These are phyloP conservation scores for Fraxinus quadrangulata DNA, from an alignment of 257 asterid genomes.

Conservation along the genomic window DNA sequence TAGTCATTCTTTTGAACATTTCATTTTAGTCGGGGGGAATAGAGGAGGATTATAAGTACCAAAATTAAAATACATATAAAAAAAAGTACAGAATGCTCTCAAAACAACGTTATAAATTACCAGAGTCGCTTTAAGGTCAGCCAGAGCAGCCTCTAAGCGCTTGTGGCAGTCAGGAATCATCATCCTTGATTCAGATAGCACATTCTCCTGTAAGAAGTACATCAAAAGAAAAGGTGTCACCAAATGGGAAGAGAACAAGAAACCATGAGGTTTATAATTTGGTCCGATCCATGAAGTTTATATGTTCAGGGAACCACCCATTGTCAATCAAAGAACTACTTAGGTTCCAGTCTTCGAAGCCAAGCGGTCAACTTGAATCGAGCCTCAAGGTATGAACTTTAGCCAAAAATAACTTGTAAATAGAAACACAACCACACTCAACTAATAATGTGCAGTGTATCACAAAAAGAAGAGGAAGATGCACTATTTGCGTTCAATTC, in stretches of 20 bases:
- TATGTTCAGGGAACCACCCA: neutral
- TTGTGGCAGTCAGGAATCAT: conserved; percentile 93
- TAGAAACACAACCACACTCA: neutral
- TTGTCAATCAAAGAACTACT: neutral
- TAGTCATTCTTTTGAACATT: neutral
- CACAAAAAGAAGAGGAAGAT: neutral
- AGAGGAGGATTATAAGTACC: neutral
- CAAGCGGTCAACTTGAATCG: neutral
- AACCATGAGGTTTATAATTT: neutral
- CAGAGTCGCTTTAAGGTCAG: conserved; percentile 71
- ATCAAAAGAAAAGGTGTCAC: neutral
- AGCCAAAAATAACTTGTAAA: neutral
- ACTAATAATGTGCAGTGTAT: neutral
- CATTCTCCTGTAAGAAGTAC: conserved; percentile 64
- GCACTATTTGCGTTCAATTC: neutral
- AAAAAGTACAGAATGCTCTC: neutral
- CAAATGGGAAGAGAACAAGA: conserved; percentile 8
- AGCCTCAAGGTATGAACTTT: neutral
- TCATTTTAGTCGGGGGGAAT: neutral
- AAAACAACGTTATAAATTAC: conserved; percentile 37
- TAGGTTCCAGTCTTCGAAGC: too few relatives aligned
- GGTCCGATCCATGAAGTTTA: neutral
- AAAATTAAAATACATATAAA: conserved; percentile 11
- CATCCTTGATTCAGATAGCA: conserved; percentile 91
- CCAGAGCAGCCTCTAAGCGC: conserved; percentile 74